Evolutionary conservation across 1,139 yeast species (phyloP).

Genomic region (Kodamaea derodonti): DNA sequence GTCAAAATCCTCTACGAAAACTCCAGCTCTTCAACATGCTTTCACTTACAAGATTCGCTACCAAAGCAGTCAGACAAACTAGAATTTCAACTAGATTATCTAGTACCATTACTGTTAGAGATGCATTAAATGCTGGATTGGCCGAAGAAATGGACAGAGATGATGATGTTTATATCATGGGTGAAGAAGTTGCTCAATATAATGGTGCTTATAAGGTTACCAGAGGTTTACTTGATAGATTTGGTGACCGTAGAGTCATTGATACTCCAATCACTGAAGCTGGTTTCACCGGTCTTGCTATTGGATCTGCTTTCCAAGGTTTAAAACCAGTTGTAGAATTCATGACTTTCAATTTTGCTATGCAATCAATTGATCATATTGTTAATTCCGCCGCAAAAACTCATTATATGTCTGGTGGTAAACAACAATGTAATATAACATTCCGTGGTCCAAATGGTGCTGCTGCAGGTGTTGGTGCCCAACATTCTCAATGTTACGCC

Average conservation of each 20-base stretch:
- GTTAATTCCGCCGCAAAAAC: constrained; percentile 98
- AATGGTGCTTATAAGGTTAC: constrained; percentile 98
- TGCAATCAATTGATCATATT: constrained; percentile 98
- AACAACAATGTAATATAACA: constrained; percentile 92
- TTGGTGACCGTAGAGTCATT: constrained; percentile 93
- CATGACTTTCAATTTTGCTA: constrained; percentile 98
- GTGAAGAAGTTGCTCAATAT: constrained; percentile 99
- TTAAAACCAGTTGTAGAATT: constrained; percentile 96
- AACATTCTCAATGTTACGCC: constrained; percentile 96
- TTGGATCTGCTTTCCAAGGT: constrained; percentile 97
- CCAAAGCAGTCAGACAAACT: constrained; percentile 27
- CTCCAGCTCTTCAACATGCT: constrained; percentile 15
- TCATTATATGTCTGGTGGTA: constrained; percentile 98
- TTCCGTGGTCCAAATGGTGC: constrained; percentile 99
- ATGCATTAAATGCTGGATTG: constrained; percentile 89
- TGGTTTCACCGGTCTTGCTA: constrained; percentile 98
- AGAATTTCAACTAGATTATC: constrained; percentile 17
- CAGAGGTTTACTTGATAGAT: constrained; percentile 91
- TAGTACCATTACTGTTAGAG: constrained; percentile 87
- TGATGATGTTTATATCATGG: constrained; percentile 90
- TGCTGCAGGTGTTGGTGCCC: constrained; percentile 99
- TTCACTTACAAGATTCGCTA: constrained; percentile 46
- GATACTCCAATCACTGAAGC: constrained; percentile 99
- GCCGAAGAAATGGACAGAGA: constrained; percentile 98
- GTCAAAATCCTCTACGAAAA: constrained; percentile 20